These are phyloP conservation scores for Verticillium tricorpus DNA, from an alignment of 2,329 filamentous ascomycete species.

Conservation along the genomic window DNA sequence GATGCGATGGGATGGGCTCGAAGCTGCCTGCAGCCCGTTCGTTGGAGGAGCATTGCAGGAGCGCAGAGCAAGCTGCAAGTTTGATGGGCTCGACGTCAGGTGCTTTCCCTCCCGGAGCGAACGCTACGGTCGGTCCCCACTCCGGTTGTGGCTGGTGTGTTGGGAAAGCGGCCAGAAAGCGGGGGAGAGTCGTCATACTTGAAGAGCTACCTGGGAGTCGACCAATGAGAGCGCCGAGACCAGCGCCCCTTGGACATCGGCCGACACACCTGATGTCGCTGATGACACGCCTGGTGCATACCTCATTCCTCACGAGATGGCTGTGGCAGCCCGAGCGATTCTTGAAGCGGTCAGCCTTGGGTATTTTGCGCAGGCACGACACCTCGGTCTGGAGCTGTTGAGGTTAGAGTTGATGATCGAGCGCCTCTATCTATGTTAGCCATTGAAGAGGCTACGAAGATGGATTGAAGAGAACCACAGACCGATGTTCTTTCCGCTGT, in stretches of 20 bases:
- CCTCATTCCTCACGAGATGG: not conserved
- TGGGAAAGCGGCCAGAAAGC: not conserved
- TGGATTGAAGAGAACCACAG: not conserved
- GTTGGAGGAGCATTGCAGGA: not conserved
- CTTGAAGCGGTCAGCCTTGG: not conserved
- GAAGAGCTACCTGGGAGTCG: not conserved
- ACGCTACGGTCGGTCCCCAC: not conserved
- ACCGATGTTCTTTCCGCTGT: not conserved
- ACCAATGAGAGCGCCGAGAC: not conserved
- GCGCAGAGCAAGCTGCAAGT: not conserved
- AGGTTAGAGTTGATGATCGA: no score
- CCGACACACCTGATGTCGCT: not conserved
- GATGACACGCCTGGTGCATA: not conserved
- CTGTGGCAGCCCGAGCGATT: not conserved
- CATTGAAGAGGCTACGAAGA: not conserved
- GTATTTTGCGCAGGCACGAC: not conserved
- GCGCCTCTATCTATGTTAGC: no score
- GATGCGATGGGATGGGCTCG: no score
- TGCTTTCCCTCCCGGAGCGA: not conserved
- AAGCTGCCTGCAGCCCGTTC: no score
- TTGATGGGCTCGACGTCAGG: not conserved
- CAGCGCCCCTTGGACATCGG: not conserved
- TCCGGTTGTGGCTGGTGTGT: not conserved
- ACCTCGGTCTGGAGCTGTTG: not conserved
- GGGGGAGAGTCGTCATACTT: not conserved